Evolutionary conservation across 257 asterid genomes (phyloP).

Genomic region (Gynochthodes officinalis): DNA sequence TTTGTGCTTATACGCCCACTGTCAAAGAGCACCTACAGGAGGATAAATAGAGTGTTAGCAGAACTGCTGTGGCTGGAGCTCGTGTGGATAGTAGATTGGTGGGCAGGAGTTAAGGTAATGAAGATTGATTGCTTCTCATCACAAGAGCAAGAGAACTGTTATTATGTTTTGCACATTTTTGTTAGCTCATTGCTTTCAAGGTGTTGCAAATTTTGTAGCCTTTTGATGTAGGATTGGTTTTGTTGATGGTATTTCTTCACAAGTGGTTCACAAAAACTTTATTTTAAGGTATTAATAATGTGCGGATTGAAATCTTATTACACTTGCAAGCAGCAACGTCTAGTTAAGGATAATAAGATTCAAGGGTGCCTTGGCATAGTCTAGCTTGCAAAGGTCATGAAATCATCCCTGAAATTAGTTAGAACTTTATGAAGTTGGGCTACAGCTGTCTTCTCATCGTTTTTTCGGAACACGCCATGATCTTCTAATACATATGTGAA

Average conservation of each 20-base stretch:
- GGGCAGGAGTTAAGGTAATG: slow-evolving; percentile 92
- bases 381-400: background rate
- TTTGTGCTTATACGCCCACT: slow-evolving; percentile 64
- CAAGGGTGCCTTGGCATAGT: too few species aligned
- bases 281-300: background rate
- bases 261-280: background rate
- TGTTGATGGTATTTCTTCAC: background rate
- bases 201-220: background rate
- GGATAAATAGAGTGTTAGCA: slow-evolving; percentile 68
- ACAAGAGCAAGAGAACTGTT: background rate
- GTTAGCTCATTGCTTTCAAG: background rate
- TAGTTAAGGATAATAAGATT: background rate
- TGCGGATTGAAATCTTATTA: background rate
- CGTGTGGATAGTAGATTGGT: slow-evolving; percentile 94
- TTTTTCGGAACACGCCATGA: background rate
- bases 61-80: slow-evolving; percentile 95
- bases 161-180: background rate
- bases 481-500: background rate
- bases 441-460: background rate
- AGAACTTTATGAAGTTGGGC: background rate
- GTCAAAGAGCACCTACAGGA: slow-evolving; percentile 78
- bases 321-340: background rate
- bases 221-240: background rate
- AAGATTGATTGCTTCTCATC: background rate
- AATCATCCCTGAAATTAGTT: too few species aligned